Percentiles rank a stretch among this genome's conserved stretches.
Evolutionary conservation across 495 filamentous ascomycete genomes (phyloP).

Genomic region (Cercophora samala): DNA sequence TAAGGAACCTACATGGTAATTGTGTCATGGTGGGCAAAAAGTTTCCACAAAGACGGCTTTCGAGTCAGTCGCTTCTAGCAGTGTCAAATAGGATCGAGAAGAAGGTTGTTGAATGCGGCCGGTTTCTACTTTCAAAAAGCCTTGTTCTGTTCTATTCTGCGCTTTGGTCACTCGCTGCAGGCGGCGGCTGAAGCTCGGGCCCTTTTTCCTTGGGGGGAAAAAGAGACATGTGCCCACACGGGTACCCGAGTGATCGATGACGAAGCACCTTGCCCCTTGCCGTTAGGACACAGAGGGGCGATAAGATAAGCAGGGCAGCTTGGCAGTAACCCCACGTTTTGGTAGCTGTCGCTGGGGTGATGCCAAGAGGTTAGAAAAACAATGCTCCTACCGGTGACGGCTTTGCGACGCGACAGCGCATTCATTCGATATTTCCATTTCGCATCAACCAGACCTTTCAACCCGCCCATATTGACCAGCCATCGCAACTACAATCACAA

Average conservation of each 20-base stretch:
- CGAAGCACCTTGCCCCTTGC: slow-evolving; percentile 18
- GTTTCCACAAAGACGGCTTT: not conserved
- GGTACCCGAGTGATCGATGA: slow-evolving; percentile 28
- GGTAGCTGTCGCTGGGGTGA: slow-evolving; percentile 24
- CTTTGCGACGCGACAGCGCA: slow-evolving; percentile 9
- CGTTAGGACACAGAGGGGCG: slow-evolving; percentile 1
- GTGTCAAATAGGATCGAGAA: slow-evolving; percentile 4
- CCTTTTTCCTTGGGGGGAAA: slow-evolving; percentile 25
- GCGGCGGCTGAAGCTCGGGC: slow-evolving; percentile 18
- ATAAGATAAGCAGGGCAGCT: slow-evolving; percentile 36
- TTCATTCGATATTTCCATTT: not conserved
- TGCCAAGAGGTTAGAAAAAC: slow-evolving; percentile 17
- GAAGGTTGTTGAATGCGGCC: not conserved
- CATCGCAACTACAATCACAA: not conserved
- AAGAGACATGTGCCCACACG: slow-evolving; percentile 1
- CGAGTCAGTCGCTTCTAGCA: not conserved
- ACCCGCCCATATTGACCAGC: not conserved
- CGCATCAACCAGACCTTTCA: not conserved
- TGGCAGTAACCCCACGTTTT: not conserved
- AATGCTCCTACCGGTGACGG: not conserved
- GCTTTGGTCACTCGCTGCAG: slow-evolving; percentile 6
- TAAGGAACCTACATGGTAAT: slow-evolving; percentile 62
- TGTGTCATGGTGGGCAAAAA: slow-evolving; percentile 53
- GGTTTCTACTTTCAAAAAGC: not conserved
- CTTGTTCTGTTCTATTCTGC: not conserved